Evolutionary conservation across 768 basidiomycete genomes (phyloP), one percentile per base, ranked within the genome.

Genomic region (Amanita thiersii): DNA sequence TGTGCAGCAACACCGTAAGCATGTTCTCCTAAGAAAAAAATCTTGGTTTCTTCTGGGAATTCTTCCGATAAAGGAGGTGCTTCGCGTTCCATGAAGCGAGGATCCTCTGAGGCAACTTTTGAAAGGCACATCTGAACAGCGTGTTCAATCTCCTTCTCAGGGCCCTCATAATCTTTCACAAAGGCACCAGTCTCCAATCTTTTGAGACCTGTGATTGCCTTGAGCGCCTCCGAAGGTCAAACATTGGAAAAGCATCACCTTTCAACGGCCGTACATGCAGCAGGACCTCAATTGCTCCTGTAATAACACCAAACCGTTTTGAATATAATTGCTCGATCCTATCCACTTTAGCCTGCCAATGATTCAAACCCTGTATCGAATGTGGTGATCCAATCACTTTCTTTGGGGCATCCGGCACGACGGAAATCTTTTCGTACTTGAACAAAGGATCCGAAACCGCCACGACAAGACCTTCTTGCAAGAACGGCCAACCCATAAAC

Each of bases 1-100:
- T 92, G 86, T 0, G 93, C 92, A 10, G 94, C 90, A 2, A 88
- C 82, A n/a, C 96, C 96, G 54, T 94, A 99, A 0, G 87, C 90
- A 56, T 90, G 82, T 54, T 88, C 84, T 11, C 94, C 93, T 5
- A 98, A 72, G 78, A 97, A 98, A 64, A 99, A 96, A 20, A 98
- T 86, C 56, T 84, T 88, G 58, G 79, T 86, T 1, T 86, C 88
- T 0, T 77, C 79, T 0, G 93, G 92, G 63, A 89, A 97, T 56
- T 98, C 96, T 40, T 90, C 81, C 0, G 79, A 70, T 21, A 98
- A 62, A 0, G 88, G 80, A 0, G 89, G 85, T 0, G 96, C 77
- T 6, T 77, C 79, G 52, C 77, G 75, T 61, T 97, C 96, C 32
- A 87, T 43, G 58, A 74, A 88, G 20, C 86, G 81, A 19, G 90